Evolutionary conservation across 1,139 yeast genomes (phyloP).

Genomic region (Kodamaea sp.): DNA sequence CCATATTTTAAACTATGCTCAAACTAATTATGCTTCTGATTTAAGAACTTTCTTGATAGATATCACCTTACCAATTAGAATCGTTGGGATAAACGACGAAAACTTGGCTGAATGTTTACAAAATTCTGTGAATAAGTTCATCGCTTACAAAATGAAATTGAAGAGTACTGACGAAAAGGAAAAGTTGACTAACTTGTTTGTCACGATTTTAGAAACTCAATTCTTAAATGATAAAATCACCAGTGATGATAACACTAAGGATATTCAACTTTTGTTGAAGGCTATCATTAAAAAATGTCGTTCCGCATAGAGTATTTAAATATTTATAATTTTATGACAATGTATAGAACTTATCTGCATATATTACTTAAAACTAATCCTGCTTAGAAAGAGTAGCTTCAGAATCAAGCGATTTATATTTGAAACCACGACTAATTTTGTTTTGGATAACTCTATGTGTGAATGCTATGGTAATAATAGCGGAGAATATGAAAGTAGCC

Average conservation of each 20-base stretch:
- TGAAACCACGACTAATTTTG: conserved; percentile 10
- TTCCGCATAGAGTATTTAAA: conserved; percentile 8
- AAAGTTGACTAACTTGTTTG: conserved; percentile 43
- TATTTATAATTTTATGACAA: neutral
- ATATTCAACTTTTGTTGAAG: conserved; percentile 29
- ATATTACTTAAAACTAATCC: conserved; percentile 17
- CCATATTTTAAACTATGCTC: conserved; percentile 58
- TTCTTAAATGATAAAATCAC: conserved; percentile 29
- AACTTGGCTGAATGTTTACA: conserved; percentile 60
- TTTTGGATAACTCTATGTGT: conserved; percentile 22
- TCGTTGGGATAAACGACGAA: conserved; percentile 31
- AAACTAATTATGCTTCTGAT: conserved; percentile 33
- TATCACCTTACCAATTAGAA: conserved; percentile 66
- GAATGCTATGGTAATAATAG: conserved; percentile 23
- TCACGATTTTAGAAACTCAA: conserved; percentile 33
- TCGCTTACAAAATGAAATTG: conserved; percentile 53
- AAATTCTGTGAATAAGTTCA: conserved; percentile 65
- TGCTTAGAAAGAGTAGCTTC: conserved; percentile 27
- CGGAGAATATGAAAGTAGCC: conserved; percentile 24
- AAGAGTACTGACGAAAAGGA: conserved; percentile 31
- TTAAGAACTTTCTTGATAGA: conserved; percentile 50
- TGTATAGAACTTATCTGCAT: neutral
- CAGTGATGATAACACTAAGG: conserved; percentile 33
- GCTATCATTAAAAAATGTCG: conserved; percentile 41
- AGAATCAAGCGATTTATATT: conserved; percentile 18